Conservation (phyloP, 2,329 filamentous ascomycete genomes). For the Arthrobotrys pseudoclavata region DNA sequence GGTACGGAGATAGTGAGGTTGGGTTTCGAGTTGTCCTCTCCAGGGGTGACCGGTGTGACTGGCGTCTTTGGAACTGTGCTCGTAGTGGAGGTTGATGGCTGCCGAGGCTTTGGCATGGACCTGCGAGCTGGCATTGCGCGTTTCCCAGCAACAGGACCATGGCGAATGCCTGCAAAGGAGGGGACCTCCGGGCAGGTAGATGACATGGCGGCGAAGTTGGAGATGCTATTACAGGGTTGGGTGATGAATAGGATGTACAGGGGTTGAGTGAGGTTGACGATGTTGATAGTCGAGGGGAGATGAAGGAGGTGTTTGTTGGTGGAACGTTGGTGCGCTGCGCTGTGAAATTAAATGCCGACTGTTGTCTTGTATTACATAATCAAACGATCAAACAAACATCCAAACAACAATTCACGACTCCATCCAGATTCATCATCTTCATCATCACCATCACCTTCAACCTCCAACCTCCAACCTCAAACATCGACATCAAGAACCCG, state of each 20-base stretch:
- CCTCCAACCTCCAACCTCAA: neutral
- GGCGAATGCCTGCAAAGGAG: slow-evolving; percentile 45
- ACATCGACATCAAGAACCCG: neutral
- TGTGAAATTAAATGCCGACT: slow-evolving; percentile 27
- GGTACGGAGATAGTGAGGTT: slow-evolving; percentile 35
- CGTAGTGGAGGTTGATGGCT: slow-evolving; percentile 37
- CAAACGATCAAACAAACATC: neutral
- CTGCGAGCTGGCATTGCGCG: slow-evolving; percentile 52
- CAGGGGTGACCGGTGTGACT: slow-evolving; percentile 17
- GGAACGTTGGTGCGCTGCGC: slow-evolving; percentile 23
- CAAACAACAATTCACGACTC: neutral
- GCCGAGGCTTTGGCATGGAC: slow-evolving; percentile 51
- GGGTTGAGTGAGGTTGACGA: slow-evolving; percentile 6
- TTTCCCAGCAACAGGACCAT: slow-evolving; percentile 33
- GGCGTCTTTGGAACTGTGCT: slow-evolving; percentile 24
- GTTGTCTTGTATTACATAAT: neutral
- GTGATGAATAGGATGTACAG: neutral
- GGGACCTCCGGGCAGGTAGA: slow-evolving; percentile 52
- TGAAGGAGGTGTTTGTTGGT: slow-evolving; percentile 2
- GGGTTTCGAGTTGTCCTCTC: slow-evolving; percentile 29
- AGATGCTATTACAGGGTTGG: neutral
- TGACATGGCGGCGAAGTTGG: slow-evolving; percentile 11
- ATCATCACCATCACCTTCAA: neutral
- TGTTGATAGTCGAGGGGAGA: neutral
- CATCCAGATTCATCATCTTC: neutral